Conservation (phyloP, 768 basidiomycete species). For the Mycena alexandri region DNA sequence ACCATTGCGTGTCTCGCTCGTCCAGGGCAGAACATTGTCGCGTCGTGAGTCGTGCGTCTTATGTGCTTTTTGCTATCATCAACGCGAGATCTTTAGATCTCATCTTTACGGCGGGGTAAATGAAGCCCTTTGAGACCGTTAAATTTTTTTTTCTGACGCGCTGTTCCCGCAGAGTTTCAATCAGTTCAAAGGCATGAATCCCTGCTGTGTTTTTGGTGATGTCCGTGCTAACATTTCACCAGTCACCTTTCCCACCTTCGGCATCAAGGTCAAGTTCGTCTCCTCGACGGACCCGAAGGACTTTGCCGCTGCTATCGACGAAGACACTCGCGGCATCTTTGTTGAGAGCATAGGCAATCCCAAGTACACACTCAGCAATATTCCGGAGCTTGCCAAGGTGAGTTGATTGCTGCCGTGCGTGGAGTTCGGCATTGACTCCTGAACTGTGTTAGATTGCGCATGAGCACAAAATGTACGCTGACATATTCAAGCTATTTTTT, state of each 20-base stretch:
- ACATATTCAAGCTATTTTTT: too few relatives aligned
- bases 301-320: conserved; percentile 78
- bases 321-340: conserved; percentile 81
- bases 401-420: not conserved
- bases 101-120: conserved; percentile 78
- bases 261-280: conserved; percentile 76
- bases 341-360: conserved; percentile 88
- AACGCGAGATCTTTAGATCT: conserved; percentile 52
- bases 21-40: conserved; percentile 83
- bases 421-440: not conserved
- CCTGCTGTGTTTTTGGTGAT: too few relatives aligned
- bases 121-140: not conserved
- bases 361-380: conserved; percentile 74
- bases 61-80: not conserved
- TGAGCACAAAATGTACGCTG: conserved; percentile 39
- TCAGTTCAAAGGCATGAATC: conserved; percentile 68
- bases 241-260: conserved; percentile 77
- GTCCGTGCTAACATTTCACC: not conserved
- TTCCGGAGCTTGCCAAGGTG: conserved; percentile 78
- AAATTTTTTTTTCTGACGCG: not conserved
- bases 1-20: conserved; percentile 71
- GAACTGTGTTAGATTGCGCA: conserved; percentile 69
- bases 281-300: conserved; percentile 64
- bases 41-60: conserved; percentile 60
- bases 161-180: conserved; percentile 71